phyloP scores from a whole-genome alignment of 225 moss, liverwort and hornwort species.

The Physcomitrium patens region DNA sequence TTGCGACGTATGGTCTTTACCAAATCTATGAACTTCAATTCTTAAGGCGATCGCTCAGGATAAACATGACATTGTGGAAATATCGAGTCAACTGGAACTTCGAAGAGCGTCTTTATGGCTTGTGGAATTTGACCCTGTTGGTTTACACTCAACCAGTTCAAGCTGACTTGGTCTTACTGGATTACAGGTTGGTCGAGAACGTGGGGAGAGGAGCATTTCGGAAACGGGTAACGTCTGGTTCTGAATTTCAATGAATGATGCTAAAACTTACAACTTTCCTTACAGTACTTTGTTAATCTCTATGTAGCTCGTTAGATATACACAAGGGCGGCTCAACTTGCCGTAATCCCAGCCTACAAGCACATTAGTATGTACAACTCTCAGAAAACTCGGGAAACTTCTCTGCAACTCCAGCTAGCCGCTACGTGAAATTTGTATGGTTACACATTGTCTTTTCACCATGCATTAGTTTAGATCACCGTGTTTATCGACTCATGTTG shows the following conservation, averaged over 20 bases:
- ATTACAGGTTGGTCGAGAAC: constrained; percentile 96
- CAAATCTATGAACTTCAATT: too few species aligned
- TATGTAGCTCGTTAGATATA: background rate
- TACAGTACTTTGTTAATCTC: background rate
- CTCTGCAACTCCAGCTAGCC: background rate
- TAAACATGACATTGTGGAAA: too few species aligned
- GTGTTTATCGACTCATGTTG: background rate
- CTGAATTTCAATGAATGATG: constrained; percentile 4
- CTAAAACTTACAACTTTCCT: background rate
- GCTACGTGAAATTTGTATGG: background rate
- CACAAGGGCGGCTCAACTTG: background rate
- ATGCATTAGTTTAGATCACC: background rate
- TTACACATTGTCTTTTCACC: background rate
- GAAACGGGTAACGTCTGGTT: constrained; percentile 73
- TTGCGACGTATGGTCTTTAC: too few species aligned
- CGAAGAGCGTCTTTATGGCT: background rate
- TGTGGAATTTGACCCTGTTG: background rate
- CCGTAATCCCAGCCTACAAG: background rate
- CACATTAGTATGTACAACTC: background rate
- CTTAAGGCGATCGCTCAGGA: too few species aligned
- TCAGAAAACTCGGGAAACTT: background rate
- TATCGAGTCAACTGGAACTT: too few species aligned
- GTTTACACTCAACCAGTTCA: constrained; percentile 11
- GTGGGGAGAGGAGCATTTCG: constrained; percentile 98
- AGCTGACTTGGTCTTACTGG: constrained; percentile 4